Conservation (phyloP, 2,329 filamentous ascomycete genomes). For the Juglanconis oblonga region DNA sequence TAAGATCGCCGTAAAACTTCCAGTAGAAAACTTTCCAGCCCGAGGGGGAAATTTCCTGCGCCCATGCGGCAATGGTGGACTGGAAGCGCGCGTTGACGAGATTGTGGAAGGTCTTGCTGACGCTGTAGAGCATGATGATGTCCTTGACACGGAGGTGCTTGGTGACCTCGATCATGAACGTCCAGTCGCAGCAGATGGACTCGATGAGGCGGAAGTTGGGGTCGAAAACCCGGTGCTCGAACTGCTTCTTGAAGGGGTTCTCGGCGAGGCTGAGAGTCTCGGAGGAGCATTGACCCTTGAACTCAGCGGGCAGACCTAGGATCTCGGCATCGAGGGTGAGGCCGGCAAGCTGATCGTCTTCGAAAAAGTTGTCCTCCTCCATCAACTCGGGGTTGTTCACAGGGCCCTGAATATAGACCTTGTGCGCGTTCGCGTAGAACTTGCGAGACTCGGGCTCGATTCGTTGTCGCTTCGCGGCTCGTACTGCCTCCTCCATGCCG, state of each 20-base stretch:
- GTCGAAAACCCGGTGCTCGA: background rate
- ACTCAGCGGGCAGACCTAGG: slow-evolving; percentile 5
- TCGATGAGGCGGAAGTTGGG: slow-evolving; percentile 39
- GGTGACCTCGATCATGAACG: slow-evolving; percentile 54
- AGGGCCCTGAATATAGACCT: slow-evolving; percentile 13
- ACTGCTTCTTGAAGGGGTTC: background rate
- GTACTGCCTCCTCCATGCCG: slow-evolving; percentile 8
- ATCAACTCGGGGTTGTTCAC: background rate
- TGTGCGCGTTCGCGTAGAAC: slow-evolving; percentile 6
- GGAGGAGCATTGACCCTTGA: slow-evolving; percentile 7
- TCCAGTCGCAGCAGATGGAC: slow-evolving; percentile 40
- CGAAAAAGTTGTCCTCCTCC: background rate
- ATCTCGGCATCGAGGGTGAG: slow-evolving; percentile 8
- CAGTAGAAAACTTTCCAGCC: slow-evolving; percentile 59
- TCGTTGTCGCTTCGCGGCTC: slow-evolving; percentile 12
- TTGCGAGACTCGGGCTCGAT: background rate
- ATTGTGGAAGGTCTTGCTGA: slow-evolving; percentile 60
- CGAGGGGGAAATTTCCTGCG: slow-evolving; percentile 50
- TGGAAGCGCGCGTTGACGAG: slow-evolving; percentile 58
- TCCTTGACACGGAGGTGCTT: slow-evolving; percentile 52
- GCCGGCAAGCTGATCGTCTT: background rate
- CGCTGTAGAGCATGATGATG: slow-evolving; percentile 62
- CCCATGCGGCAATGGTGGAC: slow-evolving; percentile 56
- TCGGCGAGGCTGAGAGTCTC: background rate
- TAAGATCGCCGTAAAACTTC: slow-evolving; percentile 54